These are phyloP conservation scores for Kickxella alabastrina DNA, from an alignment of 192 early-diverging fungal genomes.

Conservation along the genomic window DNA sequence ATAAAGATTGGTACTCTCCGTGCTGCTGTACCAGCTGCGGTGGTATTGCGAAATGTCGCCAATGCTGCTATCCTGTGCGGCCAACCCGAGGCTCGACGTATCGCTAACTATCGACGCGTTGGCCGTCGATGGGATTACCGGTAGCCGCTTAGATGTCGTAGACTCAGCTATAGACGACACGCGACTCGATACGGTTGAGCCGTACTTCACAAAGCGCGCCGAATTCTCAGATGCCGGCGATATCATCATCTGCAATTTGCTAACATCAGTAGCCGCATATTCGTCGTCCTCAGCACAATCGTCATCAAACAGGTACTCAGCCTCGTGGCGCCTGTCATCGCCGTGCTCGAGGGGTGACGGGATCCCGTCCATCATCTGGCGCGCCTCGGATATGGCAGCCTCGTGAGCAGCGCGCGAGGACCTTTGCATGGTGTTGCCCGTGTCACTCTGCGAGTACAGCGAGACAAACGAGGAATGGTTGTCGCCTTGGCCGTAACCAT, in stretches of 20 bases:
- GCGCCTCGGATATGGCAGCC: conserved; percentile 39
- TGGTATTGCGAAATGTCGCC: conserved; percentile 37
- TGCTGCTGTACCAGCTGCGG: conserved; percentile 51
- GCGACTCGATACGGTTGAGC: conserved; percentile 37
- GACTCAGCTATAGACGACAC: conserved; percentile 15
- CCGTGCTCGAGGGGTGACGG: conserved; percentile 39
- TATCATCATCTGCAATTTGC: conserved; percentile 39
- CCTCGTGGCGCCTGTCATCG: conserved; percentile 18
- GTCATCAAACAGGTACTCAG: conserved; percentile 49
- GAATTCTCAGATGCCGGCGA: conserved; percentile 40
- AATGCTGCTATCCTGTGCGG: conserved; percentile 16
- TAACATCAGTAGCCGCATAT: conserved; percentile 6
- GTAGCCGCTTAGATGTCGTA: conserved; percentile 17
- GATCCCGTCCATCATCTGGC: conserved; percentile 46
- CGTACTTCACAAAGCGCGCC: conserved; percentile 27
- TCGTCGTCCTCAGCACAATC: conserved; percentile 18
- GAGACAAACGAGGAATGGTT: conserved; percentile 29
- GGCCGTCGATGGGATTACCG: conserved; percentile 15
- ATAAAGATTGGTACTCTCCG: conserved; percentile 32
- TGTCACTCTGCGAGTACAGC: conserved; percentile 40
- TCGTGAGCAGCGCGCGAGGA: conserved; percentile 23
- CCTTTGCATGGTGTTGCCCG: conserved; percentile 10
- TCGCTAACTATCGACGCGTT: conserved; percentile 33
- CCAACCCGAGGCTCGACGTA: conserved; percentile 27
- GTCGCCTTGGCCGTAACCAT: conserved; percentile 3